Percentiles rank a stretch among this genome's conserved stretches.
Evolutionary conservation across 257 asterid genomes (phyloP).

Genomic region (Solanum okadae): DNA sequence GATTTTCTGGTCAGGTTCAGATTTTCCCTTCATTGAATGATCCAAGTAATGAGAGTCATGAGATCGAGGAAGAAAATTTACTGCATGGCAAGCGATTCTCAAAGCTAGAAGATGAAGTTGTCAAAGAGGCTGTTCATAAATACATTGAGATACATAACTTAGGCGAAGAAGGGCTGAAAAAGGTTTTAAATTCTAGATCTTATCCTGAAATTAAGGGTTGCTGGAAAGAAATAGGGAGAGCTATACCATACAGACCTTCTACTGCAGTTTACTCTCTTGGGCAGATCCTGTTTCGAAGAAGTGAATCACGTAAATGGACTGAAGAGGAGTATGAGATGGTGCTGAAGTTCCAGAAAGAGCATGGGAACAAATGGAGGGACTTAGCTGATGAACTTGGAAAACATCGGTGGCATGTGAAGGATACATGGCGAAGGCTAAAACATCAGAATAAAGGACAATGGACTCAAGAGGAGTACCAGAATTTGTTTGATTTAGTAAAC

Average conservation of each 20-base stretch:
- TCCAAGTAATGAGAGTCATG: neutral
- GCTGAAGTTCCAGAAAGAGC: neutral
- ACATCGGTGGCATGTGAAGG: slow-evolving; percentile 1
- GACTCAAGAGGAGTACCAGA: neutral
- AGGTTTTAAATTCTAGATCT: neutral
- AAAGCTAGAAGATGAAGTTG: neutral
- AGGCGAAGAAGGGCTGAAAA: neutral
- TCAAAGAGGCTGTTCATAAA: neutral
- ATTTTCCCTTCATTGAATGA: neutral
- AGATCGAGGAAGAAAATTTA: neutral
- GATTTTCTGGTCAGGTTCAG: neutral
- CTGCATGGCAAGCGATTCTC: neutral
- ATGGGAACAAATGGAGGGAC: neutral
- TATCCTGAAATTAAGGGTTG: neutral
- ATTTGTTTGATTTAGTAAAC: slow-evolving; percentile 1
- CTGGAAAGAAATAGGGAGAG: neutral
- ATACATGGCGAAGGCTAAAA: neutral
- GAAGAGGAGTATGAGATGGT: neutral
- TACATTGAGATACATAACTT: neutral
- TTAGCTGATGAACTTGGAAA: slow-evolving; percentile 1
- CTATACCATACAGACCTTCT: neutral
- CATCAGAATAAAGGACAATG: neutral
- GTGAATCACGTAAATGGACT: neutral
- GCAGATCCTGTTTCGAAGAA: neutral
- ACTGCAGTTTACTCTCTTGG: neutral